phyloP scores from a whole-genome alignment of 2,329 filamentous ascomycete species.

The Penicillium italicum region DNA sequence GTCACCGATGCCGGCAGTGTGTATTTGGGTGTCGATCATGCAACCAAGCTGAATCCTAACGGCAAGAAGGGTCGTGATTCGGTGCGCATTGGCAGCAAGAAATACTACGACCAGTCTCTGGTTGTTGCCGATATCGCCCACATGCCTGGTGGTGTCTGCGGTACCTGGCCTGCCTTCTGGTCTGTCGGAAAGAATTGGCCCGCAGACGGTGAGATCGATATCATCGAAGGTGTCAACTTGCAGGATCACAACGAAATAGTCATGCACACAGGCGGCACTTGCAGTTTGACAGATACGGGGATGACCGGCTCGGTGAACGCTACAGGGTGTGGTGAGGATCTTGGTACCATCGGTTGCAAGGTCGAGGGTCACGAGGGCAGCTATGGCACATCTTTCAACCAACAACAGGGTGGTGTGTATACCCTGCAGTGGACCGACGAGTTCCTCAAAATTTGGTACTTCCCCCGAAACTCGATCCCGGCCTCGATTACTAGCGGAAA shows the following conservation, averaged over 20 bases:
- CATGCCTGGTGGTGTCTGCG: slow-evolving; percentile 48
- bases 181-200: slow-evolving; percentile 44
- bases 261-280: slow-evolving; percentile 48
- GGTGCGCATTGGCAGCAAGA: slow-evolving; percentile 45
- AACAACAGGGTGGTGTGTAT: slow-evolving; percentile 48
- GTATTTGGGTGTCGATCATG: slow-evolving; percentile 47
- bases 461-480: slow-evolving; percentile 45
- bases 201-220: slow-evolving; percentile 48
- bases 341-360: slow-evolving; percentile 40
- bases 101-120: slow-evolving; percentile 46
- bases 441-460: slow-evolving; percentile 53
- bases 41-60: slow-evolving; percentile 33
- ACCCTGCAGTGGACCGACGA: slow-evolving; percentile 48
- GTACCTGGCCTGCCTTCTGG: slow-evolving; percentile 52
- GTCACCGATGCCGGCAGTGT: slow-evolving; percentile 35
- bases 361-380: slow-evolving; percentile 39
- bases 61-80: slow-evolving; percentile 40
- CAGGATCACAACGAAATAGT: slow-evolving; percentile 46
- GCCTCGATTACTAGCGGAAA: slow-evolving; percentile 41
- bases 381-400: slow-evolving; percentile 56
- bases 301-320: slow-evolving; percentile 51
- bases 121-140: slow-evolving; percentile 49
- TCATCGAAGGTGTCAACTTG: slow-evolving; percentile 52
- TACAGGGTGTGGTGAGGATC: slow-evolving; percentile 47
- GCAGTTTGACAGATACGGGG: slow-evolving; percentile 42